phyloP scores from a whole-genome alignment of 768 basidiomycete genomes.

The Podaxis sp. region DNA sequence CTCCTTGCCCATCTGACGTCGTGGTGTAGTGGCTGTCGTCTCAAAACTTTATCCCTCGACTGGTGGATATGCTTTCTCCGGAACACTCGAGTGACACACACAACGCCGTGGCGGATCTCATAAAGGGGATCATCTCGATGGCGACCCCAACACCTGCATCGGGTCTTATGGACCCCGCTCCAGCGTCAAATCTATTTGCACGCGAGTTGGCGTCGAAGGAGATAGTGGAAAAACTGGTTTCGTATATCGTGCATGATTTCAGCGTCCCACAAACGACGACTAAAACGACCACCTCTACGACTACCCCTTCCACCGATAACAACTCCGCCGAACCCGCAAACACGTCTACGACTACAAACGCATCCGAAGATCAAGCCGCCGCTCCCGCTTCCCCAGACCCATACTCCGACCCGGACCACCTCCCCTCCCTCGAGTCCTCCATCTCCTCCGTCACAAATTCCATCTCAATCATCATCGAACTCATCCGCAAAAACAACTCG shows the following conservation, averaged over 20 bases:
- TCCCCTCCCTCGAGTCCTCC: constrained; percentile 48
- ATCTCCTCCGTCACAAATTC: constrained; percentile 84
- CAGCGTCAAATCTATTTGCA: constrained; percentile 83
- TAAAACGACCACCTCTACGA: not conserved
- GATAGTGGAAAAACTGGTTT: constrained; percentile 68
- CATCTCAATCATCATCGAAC: constrained; percentile 86
- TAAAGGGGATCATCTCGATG: constrained; percentile 94
- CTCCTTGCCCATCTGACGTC: constrained; percentile 6
- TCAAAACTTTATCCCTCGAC: constrained; percentile 76
- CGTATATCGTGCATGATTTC: constrained; percentile 77
- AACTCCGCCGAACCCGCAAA: not conserved
- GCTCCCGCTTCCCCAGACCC: constrained; percentile 15
- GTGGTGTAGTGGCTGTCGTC: constrained; percentile 78
- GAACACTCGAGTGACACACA: constrained; percentile 74
- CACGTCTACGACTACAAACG: not conserved
- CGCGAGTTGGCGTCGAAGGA: constrained; percentile 79
- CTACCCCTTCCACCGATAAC: not conserved
- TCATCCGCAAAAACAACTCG: constrained; percentile 96
- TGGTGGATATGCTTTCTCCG: constrained; percentile 84
- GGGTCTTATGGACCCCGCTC: constrained; percentile 68
- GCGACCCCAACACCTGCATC: constrained; percentile 84
- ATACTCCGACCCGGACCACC: constrained; percentile 20
- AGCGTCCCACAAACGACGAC: constrained; percentile 20
- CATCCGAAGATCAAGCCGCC: not conserved
- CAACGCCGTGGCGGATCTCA: constrained; percentile 82